phyloP scores from a whole-genome alignment of 1,284 basidiomycete species.

The Rhizopogon parksii region DNA sequence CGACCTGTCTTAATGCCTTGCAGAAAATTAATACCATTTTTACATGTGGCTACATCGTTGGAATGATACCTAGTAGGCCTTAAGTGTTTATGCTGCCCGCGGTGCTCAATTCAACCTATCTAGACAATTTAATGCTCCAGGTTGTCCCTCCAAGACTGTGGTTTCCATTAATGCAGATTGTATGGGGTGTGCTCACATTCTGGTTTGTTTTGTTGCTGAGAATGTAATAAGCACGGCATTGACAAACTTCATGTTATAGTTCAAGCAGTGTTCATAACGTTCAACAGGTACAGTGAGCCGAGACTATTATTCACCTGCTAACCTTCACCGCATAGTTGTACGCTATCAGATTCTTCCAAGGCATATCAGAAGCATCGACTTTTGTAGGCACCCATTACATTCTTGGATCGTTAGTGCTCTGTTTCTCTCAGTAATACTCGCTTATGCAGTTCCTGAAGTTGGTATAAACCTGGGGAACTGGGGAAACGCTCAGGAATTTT shows the following conservation, averaged over 20 bases:
- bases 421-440: not conserved
- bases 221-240: not conserved
- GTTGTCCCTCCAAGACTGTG: constrained; percentile 56
- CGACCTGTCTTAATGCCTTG: not conserved
- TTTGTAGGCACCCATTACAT: constrained; percentile 73
- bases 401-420: constrained; percentile 49
- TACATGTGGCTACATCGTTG: constrained; percentile 65
- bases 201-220: constrained; percentile 31
- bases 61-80: constrained; percentile 62
- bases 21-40: constrained; percentile 68
- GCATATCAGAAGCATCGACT: constrained; percentile 64
- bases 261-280: constrained; percentile 52
- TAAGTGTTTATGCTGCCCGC: not conserved
- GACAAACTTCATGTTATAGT: constrained; percentile 25
- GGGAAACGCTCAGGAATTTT: constrained; percentile 70
- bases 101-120: not conserved
- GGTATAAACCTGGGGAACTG: constrained; percentile 65
- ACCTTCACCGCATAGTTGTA: constrained; percentile 42
- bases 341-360: constrained; percentile 70
- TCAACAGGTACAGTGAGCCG: constrained; percentile 38
- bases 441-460: constrained; percentile 31
- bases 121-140: constrained; percentile 61
- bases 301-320: constrained; percentile 5
- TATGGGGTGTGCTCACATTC: constrained; percentile 61
- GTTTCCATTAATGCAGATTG: constrained; percentile 58